Conservation (phyloP, 352 stramenopile genomes). For the Globisporangium viniferum region DNA sequence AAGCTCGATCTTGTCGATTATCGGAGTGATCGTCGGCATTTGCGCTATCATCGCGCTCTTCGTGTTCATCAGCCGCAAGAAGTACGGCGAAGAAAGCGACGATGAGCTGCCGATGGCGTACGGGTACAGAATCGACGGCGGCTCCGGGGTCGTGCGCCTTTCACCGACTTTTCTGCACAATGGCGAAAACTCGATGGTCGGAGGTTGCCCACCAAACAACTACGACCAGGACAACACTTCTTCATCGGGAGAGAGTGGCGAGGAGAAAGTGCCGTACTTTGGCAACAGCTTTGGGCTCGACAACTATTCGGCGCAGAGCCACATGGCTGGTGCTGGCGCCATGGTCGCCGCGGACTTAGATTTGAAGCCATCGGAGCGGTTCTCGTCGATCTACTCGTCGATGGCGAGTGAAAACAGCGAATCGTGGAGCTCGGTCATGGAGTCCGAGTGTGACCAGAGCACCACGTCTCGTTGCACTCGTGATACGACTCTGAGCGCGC, state of each 20-base stretch:
- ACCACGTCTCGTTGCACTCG: slow-evolving; percentile 55
- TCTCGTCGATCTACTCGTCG: slow-evolving; percentile 40
- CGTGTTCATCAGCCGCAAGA: slow-evolving; percentile 56
- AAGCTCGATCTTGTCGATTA: slow-evolving; percentile 66
- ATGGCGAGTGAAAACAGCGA: slow-evolving; percentile 52
- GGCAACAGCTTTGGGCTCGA: slow-evolving; percentile 16
- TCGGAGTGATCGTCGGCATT: slow-evolving; percentile 67
- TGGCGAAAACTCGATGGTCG: slow-evolving; percentile 29
- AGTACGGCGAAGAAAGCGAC: slow-evolving; percentile 51
- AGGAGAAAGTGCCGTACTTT: slow-evolving; percentile 18
- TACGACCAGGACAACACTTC: slow-evolving; percentile 16
- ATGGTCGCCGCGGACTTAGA: slow-evolving; percentile 15
- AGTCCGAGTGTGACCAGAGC: slow-evolving; percentile 48
- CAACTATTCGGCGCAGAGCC: slow-evolving; percentile 15
- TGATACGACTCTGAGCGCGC: slow-evolving; percentile 63
- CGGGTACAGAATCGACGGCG: slow-evolving; percentile 43
- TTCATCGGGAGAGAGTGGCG: slow-evolving; percentile 20
- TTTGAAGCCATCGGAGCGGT: slow-evolving; percentile 25
- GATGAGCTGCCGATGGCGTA: slow-evolving; percentile 39
- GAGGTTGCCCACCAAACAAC: slow-evolving; percentile 12
- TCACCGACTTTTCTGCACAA: slow-evolving; percentile 59
- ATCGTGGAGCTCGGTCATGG: slow-evolving; percentile 75
- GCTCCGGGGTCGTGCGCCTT: slow-evolving; percentile 34
- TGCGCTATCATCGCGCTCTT: slow-evolving; percentile 53
- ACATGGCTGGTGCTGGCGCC: slow-evolving; percentile 3